Conservation (phyloP, 805 yeast species). For the Candida silvicultrix region DNA sequence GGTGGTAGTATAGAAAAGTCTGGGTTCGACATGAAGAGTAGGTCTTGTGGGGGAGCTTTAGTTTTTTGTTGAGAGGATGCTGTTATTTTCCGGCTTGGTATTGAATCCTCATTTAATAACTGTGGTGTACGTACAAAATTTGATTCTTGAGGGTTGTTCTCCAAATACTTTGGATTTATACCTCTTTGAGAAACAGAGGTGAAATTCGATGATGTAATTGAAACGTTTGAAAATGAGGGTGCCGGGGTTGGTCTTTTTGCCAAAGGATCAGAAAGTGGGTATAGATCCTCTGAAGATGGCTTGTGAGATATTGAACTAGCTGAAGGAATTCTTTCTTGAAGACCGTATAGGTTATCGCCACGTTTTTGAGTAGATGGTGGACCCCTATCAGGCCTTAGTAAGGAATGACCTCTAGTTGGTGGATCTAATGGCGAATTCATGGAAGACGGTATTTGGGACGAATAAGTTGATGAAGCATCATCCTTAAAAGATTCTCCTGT, state of each 20-base stretch:
- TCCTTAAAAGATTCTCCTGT: conserved; percentile 2
- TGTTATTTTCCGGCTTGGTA: neutral
- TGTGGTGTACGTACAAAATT: conserved; percentile 5
- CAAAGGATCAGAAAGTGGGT: conserved; percentile 18
- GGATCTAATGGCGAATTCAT: conserved; percentile 10
- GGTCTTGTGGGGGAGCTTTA: conserved; percentile 5
- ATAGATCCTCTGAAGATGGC: neutral
- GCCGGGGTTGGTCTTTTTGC: conserved; percentile 21
- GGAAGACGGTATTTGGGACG: conserved; percentile 15
- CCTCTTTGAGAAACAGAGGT: conserved; percentile 77
- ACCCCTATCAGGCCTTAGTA: neutral
- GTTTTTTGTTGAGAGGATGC: neutral
- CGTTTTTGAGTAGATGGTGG: neutral
- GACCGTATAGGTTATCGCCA: neutral
- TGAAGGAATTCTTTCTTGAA: conserved; percentile 12
- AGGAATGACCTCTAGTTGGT: neutral
- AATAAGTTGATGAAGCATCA: conserved; percentile 19
- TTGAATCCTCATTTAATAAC: conserved; percentile 3
- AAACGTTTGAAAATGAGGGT: conserved; percentile 27
- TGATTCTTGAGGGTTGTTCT: conserved; percentile 18
- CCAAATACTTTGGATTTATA: conserved; percentile 50
- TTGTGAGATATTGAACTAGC: neutral
- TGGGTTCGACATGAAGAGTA: conserved; percentile 17
- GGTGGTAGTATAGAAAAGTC: conserved; percentile 13
- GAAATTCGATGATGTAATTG: conserved; percentile 45